These are phyloP conservation scores for Thermothielavioides terrestris DNA, from an alignment of 495 filamentous ascomycete genomes.

Conservation along the genomic window DNA sequence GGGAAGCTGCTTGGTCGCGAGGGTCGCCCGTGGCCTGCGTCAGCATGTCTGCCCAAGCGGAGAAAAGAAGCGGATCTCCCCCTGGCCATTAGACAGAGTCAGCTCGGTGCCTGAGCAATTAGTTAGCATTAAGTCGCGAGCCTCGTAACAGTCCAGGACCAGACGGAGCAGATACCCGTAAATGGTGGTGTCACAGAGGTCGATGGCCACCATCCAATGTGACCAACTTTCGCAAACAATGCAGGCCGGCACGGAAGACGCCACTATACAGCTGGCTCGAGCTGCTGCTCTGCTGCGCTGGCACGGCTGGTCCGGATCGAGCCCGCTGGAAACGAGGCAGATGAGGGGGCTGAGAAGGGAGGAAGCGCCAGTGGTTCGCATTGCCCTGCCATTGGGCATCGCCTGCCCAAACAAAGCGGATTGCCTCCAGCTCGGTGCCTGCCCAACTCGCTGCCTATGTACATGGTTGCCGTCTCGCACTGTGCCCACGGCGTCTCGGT, in stretches of 20 bases:
- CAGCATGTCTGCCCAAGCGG: too few species aligned
- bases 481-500: constrained; percentile 7
- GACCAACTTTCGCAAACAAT: not conserved
- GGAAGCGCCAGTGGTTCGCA: constrained; percentile 4
- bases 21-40: too few species aligned
- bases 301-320: constrained; percentile 2
- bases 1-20: too few species aligned
- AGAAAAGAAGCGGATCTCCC: too few species aligned
- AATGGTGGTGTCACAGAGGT: too few species aligned
- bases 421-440: not conserved
- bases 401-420: constrained; percentile 9
- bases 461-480: constrained; percentile 9
- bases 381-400: constrained; percentile 13
- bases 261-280: not conserved
- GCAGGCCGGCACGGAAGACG: too few species aligned
- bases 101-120: too few species aligned
- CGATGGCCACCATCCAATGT: too few species aligned
- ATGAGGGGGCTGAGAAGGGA: constrained; percentile 3
- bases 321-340: not conserved
- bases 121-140: too few species aligned
- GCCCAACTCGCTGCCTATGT: not conserved
- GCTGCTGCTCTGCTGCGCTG: constrained; percentile 2
- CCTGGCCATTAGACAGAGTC: too few species aligned
- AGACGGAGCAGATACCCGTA: too few species aligned
- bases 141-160: too few species aligned